Base-by-base conservation (phyloP, 78 protist species). In the Dictyostelium purpureum region DNA sequence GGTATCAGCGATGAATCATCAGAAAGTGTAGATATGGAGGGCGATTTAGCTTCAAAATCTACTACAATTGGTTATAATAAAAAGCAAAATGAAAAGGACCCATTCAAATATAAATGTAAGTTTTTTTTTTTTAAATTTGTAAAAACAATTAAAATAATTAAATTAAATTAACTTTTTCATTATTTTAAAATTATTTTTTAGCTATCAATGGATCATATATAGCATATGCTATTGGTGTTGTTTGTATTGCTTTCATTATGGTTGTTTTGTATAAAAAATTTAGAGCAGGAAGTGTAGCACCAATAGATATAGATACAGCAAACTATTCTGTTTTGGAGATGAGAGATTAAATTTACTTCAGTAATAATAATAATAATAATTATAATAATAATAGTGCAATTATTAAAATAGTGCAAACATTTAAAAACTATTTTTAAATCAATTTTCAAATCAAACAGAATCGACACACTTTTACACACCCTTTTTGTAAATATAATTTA, bases 181-280 rank as follows among this genome's bases (percentile, higher is more conserved):
- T 6, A 1, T 26, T 59, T 59, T 11, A 28, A 31, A 11, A 26
- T n/a, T 9, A 12, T 28, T 26, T 35, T 35, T 35, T 35, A 75
- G 81, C 52, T 51, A 28, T 77, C 28, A 56, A 61, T 24, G 35
- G 73, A 2, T 38, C 83, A 77, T n/a, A 38, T 24, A 24, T 77
- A n/a, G 70, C 56, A 12, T 77, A 77, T 77, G 38, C 7, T 3
- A 56, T 77, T 37, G 83, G 83, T 12, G 47, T n/a, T 56, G 49
- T 38, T 24, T 56, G 71, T 56, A 33, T 77, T 18, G 24, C 38
- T 56, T 77, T 77, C 56, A 42, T 77, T 38, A 10, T 24, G 7
- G 26, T 51, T 38, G 26, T 77, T 21, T 56, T 56, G 21, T 56
- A 24, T 37, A 77, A 77, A 38, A 52, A 40, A 40, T 77, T n/a